Conservation (phyloP, 2,329 filamentous ascomycete species). For the Neonectria neomacrospora region DNA sequence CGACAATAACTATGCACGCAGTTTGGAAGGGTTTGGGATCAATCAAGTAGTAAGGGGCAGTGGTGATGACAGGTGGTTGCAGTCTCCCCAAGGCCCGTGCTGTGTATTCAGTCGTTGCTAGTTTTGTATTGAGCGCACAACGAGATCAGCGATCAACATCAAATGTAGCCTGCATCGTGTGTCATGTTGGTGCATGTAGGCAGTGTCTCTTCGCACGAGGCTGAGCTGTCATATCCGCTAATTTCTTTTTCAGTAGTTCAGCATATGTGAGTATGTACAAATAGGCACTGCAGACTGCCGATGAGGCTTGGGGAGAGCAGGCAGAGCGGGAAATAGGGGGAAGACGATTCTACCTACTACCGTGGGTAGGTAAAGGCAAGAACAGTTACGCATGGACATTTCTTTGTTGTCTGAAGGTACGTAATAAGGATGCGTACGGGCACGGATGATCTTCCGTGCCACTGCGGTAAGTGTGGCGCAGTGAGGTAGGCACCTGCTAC, state of each 20-base stretch:
- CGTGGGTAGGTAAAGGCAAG: neutral
- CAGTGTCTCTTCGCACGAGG: neutral
- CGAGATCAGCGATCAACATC: no score
- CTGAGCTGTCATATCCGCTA: neutral
- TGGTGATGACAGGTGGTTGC: neutral
- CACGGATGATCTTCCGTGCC: no score
- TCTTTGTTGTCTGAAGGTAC: neutral
- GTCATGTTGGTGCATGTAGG: neutral
- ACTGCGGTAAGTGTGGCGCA: slow-evolving; percentile 3
- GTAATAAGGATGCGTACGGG: no score
- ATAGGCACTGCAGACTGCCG: neutral
- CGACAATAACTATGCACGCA: neutral
- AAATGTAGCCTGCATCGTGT: neutral
- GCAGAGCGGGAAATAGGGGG: neutral
- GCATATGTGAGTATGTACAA: no score
- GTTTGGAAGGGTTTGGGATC: neutral
- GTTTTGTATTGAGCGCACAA: neutral
- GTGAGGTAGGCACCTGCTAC: neutral
- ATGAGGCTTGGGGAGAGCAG: neutral
- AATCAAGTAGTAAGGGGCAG: neutral
- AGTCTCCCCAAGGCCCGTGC: slow-evolving; percentile 1
- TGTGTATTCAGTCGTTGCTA: neutral
- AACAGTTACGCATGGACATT: neutral
- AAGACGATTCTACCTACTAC: neutral
- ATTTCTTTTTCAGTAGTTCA: neutral